A percentile compares a stretch with the other conserved stretches of the same genome.
Conservation (phyloP, 2,329 filamentous ascomycete genomes). For the Emmonsiellopsis sp. region DNA sequence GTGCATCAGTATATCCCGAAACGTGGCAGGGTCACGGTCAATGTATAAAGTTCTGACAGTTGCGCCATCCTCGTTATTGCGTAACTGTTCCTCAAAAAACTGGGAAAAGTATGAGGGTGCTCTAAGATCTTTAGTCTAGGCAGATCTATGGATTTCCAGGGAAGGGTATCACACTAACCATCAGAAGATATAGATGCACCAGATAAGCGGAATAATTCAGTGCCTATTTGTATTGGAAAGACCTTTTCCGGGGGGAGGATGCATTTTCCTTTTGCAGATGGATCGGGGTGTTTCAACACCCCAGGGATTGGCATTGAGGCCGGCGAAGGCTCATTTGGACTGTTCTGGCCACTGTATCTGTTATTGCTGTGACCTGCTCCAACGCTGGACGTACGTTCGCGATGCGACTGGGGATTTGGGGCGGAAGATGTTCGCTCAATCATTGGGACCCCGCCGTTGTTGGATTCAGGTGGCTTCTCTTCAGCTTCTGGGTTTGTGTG, state of each 20-base stretch:
- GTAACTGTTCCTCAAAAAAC: conserved; percentile 80
- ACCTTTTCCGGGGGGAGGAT: conserved; percentile 50
- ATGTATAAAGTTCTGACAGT: conserved; percentile 79
- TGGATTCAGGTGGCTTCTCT: neutral
- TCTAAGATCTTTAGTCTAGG: conserved; percentile 47
- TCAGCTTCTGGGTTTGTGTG: neutral
- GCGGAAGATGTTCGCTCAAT: neutral
- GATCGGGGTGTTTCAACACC: neutral
- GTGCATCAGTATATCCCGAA: conserved; percentile 81
- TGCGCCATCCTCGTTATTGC: conserved; percentile 49
- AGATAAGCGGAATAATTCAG: conserved; percentile 58
- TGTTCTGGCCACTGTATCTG: neutral
- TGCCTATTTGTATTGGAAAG: conserved; percentile 63
- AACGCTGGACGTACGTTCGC: neutral
- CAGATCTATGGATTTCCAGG: conserved; percentile 3
- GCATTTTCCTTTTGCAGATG: neutral
- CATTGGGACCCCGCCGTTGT: neutral
- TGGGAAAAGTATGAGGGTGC: conserved; percentile 94
- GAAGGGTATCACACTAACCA: conserved; percentile 42
- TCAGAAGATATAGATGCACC: conserved; percentile 63
- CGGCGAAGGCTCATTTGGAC: neutral
- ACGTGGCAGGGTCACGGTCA: conserved; percentile 82
- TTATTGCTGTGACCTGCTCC: neutral
- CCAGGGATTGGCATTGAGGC: neutral
- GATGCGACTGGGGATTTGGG: neutral